Base-by-base conservation (phyloP, 129 eudicot genomes). In the Artemisia annua region DNA sequence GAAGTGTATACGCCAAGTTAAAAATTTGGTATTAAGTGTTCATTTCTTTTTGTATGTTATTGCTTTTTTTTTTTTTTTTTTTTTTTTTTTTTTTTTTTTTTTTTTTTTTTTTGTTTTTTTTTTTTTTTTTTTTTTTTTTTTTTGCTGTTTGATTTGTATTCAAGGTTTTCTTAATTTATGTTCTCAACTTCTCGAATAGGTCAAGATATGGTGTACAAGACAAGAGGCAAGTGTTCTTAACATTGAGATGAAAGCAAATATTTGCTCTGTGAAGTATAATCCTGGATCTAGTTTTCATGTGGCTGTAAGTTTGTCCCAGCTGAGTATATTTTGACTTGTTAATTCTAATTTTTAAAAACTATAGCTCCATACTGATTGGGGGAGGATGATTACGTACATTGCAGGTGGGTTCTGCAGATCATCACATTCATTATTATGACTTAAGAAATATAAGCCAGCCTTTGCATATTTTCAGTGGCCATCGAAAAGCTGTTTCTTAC, bases 351-450 rank as follows among this genome's bases (percentile, higher is more conserved):
- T 8, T 63, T 63, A 32, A 17, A n/a, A 50, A 2, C 1, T 11
- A 64, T 26, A n/a, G 49, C 26, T 51, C 39, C 63, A 73, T 19
- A 56, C 50, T 35, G 9, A 54, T 55, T 50, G 43, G 14, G 68
- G 54, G 26, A 43, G 43, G 52, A 43, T 63, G 15, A 48, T 75
- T 55, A 11, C 83, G 24, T 73, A 17, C 54, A 11, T 65, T 75
- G 87, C 83, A 95, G 97, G 96, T 91, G 62, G 97, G 96, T 30
- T 95, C 97, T 67, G 99, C 99, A 30, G 97, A 95, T 83, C 97
- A 91, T 86, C 91, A 91, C 54, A 81, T 95, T 66, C 94, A 95
- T 75, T 95, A 95, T 77, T 95, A 86, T 54, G 96, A 95, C 87
- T 72, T 95, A 69, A 88, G 99, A 81, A 95, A 95, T 55, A 71